Conservation (phyloP, 2,329 filamentous ascomycete species). For the Trichoderma pleuroti region DNA sequence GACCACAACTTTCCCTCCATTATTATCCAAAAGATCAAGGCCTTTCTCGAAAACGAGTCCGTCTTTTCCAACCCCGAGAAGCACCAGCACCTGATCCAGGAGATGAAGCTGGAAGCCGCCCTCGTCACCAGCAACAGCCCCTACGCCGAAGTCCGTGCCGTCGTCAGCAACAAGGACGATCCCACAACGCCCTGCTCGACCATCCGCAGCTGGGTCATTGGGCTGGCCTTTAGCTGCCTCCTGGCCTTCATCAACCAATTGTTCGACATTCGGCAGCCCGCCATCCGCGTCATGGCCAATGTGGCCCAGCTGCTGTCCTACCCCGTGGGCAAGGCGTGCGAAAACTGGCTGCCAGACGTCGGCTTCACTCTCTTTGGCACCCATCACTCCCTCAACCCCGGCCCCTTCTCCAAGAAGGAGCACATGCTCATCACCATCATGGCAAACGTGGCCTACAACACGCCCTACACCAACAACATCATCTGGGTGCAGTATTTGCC, state of each 20-base stretch:
- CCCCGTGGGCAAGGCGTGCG: conserved; percentile 50
- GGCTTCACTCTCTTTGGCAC: conserved; percentile 46
- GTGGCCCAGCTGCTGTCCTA: conserved; percentile 57
- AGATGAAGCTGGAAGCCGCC: conserved; percentile 54
- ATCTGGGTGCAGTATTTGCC: conserved; percentile 53
- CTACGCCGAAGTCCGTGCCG: conserved; percentile 55
- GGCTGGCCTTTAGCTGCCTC: conserved; percentile 47
- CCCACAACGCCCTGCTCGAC: conserved; percentile 49
- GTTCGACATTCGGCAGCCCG: conserved; percentile 54
- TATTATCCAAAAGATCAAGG: conserved; percentile 40
- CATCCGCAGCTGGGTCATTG: conserved; percentile 52
- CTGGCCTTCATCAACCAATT: conserved; percentile 55
- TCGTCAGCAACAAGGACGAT: conserved; percentile 55
- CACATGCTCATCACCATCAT: conserved; percentile 60
- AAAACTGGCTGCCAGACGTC: conserved; percentile 48
- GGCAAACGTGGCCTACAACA: conserved; percentile 56
- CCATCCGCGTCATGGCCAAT: conserved; percentile 52
- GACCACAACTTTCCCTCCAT: conserved; percentile 42
- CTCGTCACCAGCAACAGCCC: conserved; percentile 55
- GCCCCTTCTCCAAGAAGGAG: conserved; percentile 57
- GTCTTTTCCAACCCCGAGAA: conserved; percentile 45
- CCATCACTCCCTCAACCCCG: conserved; percentile 51
- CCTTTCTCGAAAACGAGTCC: conserved; percentile 43
- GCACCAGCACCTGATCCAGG: conserved; percentile 46
- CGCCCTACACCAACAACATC: conserved; percentile 53